Conservation (phyloP, 352 stramenopile species). For the Pythium rishiriense region DNA sequence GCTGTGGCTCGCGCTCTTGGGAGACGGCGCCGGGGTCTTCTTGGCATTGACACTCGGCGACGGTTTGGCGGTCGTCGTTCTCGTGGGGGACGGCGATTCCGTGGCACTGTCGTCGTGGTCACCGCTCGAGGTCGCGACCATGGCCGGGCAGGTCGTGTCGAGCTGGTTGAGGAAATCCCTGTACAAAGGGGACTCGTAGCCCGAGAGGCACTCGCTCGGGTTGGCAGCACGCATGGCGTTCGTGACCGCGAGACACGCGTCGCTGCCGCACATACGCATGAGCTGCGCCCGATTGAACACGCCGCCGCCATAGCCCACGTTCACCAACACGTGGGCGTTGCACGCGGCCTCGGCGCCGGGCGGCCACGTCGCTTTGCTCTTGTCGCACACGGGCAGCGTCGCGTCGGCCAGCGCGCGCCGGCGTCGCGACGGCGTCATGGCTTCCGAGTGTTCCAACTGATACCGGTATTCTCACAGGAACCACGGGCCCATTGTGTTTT, state of each 20-base stretch:
- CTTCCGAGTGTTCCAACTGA: too few relatives aligned
- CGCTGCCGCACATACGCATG: neutral
- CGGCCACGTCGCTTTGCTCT: neutral
- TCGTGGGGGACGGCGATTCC: neutral
- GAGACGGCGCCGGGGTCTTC: neutral
- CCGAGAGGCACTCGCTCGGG: neutral
- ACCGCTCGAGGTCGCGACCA: neutral
- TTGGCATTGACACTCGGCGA: neutral
- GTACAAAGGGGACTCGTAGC: neutral
- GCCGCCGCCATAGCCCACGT: neutral
- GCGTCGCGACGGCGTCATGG: too few relatives aligned
- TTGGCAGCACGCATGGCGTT: neutral
- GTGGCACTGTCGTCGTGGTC: neutral
- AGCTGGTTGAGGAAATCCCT: neutral
- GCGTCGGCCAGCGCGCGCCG: neutral
- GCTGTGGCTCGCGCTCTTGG: neutral
- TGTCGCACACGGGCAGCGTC: neutral
- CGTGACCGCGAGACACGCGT: neutral
- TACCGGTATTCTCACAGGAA: too few relatives aligned
- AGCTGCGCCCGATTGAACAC: neutral
- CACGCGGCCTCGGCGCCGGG: neutral
- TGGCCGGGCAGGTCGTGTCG: neutral
- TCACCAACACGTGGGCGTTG: neutral
- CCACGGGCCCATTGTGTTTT: too few relatives aligned
- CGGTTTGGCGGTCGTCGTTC: neutral